A percentile compares a stretch with the other conserved stretches of the same genome.
phyloP scores from a whole-genome alignment of 2,329 filamentous ascomycete genomes.

The Endothia cerciana region DNA sequence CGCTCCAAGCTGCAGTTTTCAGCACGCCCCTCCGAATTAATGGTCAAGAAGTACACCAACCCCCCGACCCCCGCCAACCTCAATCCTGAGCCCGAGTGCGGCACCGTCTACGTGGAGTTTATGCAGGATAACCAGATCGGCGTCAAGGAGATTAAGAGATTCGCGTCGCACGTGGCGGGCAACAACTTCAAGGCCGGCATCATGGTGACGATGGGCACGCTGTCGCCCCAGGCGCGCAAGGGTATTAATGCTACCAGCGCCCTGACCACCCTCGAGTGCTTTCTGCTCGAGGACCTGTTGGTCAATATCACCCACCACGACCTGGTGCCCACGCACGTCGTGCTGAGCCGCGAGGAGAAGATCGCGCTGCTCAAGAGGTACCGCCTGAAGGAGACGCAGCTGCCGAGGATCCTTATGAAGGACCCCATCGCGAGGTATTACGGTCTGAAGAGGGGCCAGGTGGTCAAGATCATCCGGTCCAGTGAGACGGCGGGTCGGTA shows the following conservation, averaged over 20 bases:
- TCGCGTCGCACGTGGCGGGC: slow-evolving; percentile 79
- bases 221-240: slow-evolving; percentile 87
- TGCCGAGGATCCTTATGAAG: slow-evolving; percentile 87
- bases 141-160: slow-evolving; percentile 88
- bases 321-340: slow-evolving; percentile 89
- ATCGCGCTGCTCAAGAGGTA: slow-evolving; percentile 82
- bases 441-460: slow-evolving; percentile 86
- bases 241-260: slow-evolving; percentile 78
- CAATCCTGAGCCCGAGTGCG: slow-evolving; percentile 73
- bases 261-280: slow-evolving; percentile 85
- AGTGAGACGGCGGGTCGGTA: slow-evolving; percentile 96
- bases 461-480: slow-evolving; percentile 97
- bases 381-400: slow-evolving; percentile 94
- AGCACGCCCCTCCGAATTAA: slow-evolving; percentile 78
- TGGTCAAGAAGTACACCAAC: slow-evolving; percentile 83
- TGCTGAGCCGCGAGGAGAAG: slow-evolving; percentile 92
- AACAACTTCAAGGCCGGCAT: slow-evolving; percentile 89
- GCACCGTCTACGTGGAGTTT: slow-evolving; percentile 94
- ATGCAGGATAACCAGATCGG: slow-evolving; percentile 77
- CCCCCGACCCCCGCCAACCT: slow-evolving; percentile 70
- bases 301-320: slow-evolving; percentile 99
- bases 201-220: slow-evolving; percentile 80
- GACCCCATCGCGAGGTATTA: slow-evolving; percentile 94
- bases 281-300: slow-evolving; percentile 91
- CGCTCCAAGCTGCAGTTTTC: slow-evolving; percentile 86